A percentile compares a stretch with the other conserved stretches of the same genome.
Evolutionary conservation across 345 rosid species (phyloP).

Genomic region (Zanthoxylum bungeanum): DNA sequence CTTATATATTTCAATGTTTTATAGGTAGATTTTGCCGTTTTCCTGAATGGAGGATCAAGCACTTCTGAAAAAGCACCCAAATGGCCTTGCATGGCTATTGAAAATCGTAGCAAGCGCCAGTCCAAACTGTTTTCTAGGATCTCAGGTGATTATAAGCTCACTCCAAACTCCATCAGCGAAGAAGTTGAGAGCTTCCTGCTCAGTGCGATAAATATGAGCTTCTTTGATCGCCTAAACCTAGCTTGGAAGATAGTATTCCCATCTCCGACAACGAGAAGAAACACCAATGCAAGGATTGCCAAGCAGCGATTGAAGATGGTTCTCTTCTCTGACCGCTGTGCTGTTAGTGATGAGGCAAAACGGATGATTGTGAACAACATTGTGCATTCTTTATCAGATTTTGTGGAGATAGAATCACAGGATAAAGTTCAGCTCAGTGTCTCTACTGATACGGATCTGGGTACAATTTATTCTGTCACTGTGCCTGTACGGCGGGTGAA

Average conservation of each 20-base stretch:
- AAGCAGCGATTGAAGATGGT: slow-evolving; percentile 97
- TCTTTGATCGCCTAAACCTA: slow-evolving; percentile 75
- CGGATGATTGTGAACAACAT: slow-evolving; percentile 79
- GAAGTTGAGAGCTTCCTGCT: slow-evolving; percentile 75
- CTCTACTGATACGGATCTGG: slow-evolving; percentile 76
- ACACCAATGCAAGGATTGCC: slow-evolving; percentile 92
- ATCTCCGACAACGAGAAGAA: slow-evolving; percentile 57
- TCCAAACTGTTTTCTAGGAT: slow-evolving; percentile 43
- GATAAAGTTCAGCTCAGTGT: slow-evolving; percentile 93
- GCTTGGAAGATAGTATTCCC: slow-evolving; percentile 98
- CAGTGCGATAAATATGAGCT: slow-evolving; percentile 71
- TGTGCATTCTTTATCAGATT: slow-evolving; percentile 73
- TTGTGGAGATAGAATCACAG: slow-evolving; percentile 93
- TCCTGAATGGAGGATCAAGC: no score
- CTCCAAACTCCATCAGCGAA: slow-evolving; percentile 48
- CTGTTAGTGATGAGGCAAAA: slow-evolving; percentile 91
- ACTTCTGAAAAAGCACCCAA: slow-evolving; percentile 25
- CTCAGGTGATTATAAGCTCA: slow-evolving; percentile 48
- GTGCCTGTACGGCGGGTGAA: slow-evolving; percentile 93
- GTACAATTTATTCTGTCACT: slow-evolving; percentile 88
- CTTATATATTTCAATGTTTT: slow-evolving; percentile 12
- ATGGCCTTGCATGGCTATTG: slow-evolving; percentile 31
- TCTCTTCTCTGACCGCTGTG: slow-evolving; percentile 94
- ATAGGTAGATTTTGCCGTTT: slow-evolving; percentile 52
- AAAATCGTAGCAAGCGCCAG: slow-evolving; percentile 22